Evolutionary conservation across 2,329 filamentous ascomycete species (phyloP), one percentile per base, ranked within the genome.

Genomic region (Fusarium albidum): DNA sequence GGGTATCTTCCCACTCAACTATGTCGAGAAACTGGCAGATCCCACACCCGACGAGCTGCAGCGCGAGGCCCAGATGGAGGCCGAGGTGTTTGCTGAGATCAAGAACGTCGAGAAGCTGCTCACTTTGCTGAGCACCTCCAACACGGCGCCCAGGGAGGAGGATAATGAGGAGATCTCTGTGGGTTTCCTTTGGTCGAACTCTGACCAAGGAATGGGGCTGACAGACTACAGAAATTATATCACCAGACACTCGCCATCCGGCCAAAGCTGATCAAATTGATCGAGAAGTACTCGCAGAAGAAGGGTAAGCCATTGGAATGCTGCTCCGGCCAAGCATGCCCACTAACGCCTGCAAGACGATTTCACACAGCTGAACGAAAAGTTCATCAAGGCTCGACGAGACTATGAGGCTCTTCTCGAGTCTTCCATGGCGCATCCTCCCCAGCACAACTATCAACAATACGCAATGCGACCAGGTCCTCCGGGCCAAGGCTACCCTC

Each of bases 201-300:
- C 9, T 8, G 6, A n/a, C 11, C 11, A 21, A 7, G 6, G 33
- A n/a, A 37, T 34, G 10, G 26, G 49, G 59, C 73, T 81, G 62
- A 80, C 63, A 34, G 14, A 9, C 28, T 9, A 3, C 63, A 86
- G 82, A 89, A 88, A 83, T 83, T 82, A 66, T 99, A 99, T 69
- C 93, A 99, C 70, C 92, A 93, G 59, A 98, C 95, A 1, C 76
- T 98, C 59, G 91, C 93, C 4, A 99, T 99, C 68, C 85, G 95
- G 27, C 95, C 95, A 11, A 99, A 99, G 78, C 79, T 99, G 57
- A 98, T 99, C 71, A 96, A 98, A 77, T 79, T 99, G 42, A 99
- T 99, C 71, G 95, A 96, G 58, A 98, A 98, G 73, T 99, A 99
- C 71, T 98, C 95, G 9, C 95, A 99, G 72, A 98, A 96, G 84